Evolutionary conservation across 768 basidiomycete genomes (phyloP), one percentile per base, ranked within the genome.

Genomic region (Rhodosporidiobolus sp.): DNA sequence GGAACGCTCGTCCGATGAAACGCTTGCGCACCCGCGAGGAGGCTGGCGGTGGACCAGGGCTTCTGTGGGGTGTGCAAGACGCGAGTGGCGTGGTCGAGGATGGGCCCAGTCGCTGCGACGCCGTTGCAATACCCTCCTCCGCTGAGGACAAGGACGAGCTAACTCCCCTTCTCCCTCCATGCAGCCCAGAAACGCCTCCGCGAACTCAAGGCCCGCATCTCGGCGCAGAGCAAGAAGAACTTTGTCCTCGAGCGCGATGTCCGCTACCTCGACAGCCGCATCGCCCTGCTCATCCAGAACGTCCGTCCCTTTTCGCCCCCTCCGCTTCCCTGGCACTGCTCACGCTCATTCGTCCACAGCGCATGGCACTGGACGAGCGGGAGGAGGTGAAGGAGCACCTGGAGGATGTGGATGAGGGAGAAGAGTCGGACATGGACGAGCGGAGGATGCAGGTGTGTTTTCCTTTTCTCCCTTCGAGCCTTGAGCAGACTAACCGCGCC

Each of bases 161-260:
- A 43, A 43, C 38, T 43, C 59, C 5, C 38, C 34, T 19, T 43
- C 34, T 16, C 52, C 38, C 22, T 0, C 20, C 8, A 0, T 43
- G 34, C 80, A 93, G 96, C 96, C 60, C 96, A 99, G 84, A 97
- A 95, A 82, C 92, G 95, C 58, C 84, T 99, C 43, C 86, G 96
- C 43, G 96, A 99, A 78, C 86, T 99, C 74, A 99, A 99, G 84
- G 87, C 89, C 35, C 91, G 94, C 80, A 99, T 99, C 71, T 98
- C 96, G 22, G 90, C 93, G 0, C 96, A 98, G 83, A 94, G 92
- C 65, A 99, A 99, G 86, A 98, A 97, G 88, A 99, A 99, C 83
- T 99, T 99, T 78, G 96, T 99, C 52, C 87, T 99, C 19, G 96
- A 99, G 81, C 89, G 96, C 56, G 96, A 99, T 81, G 96, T 99